phyloP scores from a whole-genome alignment of 352 stramenopile genomes.

The Phytophthora rubi region DNA sequence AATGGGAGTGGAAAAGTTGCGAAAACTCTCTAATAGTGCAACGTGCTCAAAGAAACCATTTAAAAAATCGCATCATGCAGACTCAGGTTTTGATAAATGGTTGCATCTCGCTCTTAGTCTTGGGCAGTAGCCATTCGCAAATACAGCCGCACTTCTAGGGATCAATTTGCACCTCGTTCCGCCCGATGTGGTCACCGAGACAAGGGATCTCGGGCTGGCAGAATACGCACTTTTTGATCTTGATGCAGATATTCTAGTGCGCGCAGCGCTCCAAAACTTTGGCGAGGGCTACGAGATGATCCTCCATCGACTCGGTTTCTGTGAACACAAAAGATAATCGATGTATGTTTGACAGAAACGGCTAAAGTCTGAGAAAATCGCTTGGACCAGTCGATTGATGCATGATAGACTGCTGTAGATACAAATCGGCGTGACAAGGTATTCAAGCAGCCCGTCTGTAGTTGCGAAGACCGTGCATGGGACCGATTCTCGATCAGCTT shows the following conservation, averaged over 20 bases:
- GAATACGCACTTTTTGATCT: neutral
- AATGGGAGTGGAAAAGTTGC: too few species aligned
- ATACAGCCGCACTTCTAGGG: neutral
- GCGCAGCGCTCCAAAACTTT: neutral
- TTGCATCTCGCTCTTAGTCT: neutral
- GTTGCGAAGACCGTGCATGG: slow-evolving; percentile 14
- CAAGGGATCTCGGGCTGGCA: neutral
- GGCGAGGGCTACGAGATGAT: neutral
- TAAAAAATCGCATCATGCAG: neutral
- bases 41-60: neutral
- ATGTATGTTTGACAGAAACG: neutral
- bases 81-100: neutral
- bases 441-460: slow-evolving; percentile 9
- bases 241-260: neutral
- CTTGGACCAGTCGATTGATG: neutral
- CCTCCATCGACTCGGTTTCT: neutral
- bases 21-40: neutral
- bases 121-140: neutral
- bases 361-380: neutral
- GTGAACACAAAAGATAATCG: neutral
- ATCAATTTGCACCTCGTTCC: neutral
- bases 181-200: neutral
- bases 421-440: slow-evolving; percentile 5
- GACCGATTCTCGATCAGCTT: neutral
- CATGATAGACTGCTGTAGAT: neutral